Percentiles rank a stretch among this genome's conserved stretches.
phyloP scores from a whole-genome alignment of 73 alveolate species.

The Paramecium sonneborni region DNA sequence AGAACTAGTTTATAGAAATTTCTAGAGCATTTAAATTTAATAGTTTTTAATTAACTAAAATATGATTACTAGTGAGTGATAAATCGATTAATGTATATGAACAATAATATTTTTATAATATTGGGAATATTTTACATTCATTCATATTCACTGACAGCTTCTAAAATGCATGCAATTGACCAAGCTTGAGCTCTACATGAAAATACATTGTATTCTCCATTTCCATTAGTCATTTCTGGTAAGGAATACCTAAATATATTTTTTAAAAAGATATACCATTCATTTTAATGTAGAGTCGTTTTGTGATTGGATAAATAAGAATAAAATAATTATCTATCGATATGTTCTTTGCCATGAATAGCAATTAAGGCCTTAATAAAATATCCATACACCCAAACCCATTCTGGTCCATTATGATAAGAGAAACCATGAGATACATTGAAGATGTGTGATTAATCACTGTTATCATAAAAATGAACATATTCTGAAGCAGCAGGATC shows the following conservation, averaged over 20 bases:
- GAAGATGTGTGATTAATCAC: conserved; percentile 61
- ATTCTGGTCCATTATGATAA: conserved; percentile 81
- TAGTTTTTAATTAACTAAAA: not conserved
- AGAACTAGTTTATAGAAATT: not conserved
- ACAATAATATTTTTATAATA: not conserved
- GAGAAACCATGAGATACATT: conserved; percentile 72
- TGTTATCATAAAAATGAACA: conserved; percentile 67
- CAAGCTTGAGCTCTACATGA: conserved; percentile 74
- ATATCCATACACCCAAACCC: conserved; percentile 76
- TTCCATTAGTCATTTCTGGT: conserved; percentile 71
- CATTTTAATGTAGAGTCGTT: not conserved
- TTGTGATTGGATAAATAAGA: conserved; percentile 57
- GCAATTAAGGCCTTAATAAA: conserved; percentile 57
- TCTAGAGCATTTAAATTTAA: not conserved
- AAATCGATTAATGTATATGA: not conserved
- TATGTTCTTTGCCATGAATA: conserved; percentile 37
- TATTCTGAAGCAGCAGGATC: conserved; percentile 65
- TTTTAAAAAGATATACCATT: not conserved
- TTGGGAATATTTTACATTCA: not conserved
- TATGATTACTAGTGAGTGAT: not conserved
- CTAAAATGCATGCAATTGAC: conserved; percentile 72
- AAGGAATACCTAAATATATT: conserved; percentile 49
- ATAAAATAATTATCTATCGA: conserved; percentile 35
- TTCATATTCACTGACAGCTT: conserved; percentile 61
- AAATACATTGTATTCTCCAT: conserved; percentile 67